These are phyloP conservation scores for Westerdykella ornata DNA, from an alignment of 2,329 filamentous ascomycete genomes.

Conservation along the genomic window DNA sequence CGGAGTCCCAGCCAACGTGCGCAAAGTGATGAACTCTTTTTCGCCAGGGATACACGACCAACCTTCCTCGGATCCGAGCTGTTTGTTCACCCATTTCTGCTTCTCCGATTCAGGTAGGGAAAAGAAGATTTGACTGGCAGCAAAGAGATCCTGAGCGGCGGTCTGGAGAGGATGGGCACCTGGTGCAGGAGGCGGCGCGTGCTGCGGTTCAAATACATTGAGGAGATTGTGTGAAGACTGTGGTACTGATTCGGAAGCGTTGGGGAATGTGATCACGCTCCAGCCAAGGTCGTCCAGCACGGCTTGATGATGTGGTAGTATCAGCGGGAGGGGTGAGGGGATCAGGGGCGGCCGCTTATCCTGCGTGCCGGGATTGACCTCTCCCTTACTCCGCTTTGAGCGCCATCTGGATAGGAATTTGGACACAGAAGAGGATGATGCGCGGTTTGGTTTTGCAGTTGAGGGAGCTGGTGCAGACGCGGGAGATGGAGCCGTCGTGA, in stretches of 20 bases:
- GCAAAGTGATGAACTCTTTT: constrained; percentile 37
- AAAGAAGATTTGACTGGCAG: constrained; percentile 30
- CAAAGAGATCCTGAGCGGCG: constrained; percentile 26
- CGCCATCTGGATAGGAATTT: constrained; percentile 26
- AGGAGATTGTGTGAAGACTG: neutral
- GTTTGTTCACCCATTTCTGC: constrained; percentile 23
- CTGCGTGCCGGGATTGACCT: constrained; percentile 1
- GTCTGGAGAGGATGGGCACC: constrained; percentile 24
- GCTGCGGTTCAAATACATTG: constrained; percentile 1
- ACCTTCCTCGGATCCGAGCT: constrained; percentile 32
- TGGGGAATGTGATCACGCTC: constrained; percentile 32
- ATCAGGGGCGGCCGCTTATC: constrained; percentile 20
- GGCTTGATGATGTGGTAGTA: constrained; percentile 29
- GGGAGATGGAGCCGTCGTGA: constrained; percentile 10
- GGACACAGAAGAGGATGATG: constrained; percentile 18
- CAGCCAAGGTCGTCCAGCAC: constrained; percentile 29
- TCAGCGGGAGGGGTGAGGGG: constrained; percentile 23
- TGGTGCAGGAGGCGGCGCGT: neutral
- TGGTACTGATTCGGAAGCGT: neutral
- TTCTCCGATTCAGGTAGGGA: constrained; percentile 20
- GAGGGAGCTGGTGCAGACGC: neutral
- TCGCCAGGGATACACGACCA: constrained; percentile 33
- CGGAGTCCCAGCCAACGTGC: constrained; percentile 27
- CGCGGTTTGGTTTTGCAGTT: constrained; percentile 1
- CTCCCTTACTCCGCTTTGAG: constrained; percentile 9